These are phyloP conservation scores for Penicillium riverlandense DNA, from an alignment of 495 filamentous ascomycete genomes.

Conservation along the genomic window DNA sequence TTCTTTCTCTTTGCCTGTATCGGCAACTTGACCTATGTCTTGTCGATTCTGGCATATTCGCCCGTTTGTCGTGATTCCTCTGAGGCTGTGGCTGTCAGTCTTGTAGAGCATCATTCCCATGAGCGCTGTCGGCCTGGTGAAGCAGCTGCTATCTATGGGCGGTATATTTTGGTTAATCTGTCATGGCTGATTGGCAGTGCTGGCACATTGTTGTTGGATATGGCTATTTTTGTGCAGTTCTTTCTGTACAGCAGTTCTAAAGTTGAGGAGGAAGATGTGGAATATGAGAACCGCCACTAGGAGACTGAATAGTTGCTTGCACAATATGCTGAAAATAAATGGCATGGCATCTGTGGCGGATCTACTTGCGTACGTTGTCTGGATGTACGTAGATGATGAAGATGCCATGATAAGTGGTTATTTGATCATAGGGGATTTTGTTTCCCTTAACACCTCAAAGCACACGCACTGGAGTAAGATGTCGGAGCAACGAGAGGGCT, in stretches of 20 bases:
- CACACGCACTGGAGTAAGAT: too few species aligned
- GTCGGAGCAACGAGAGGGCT: too few species aligned
- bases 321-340: too few species aligned
- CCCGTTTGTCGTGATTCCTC: slow-evolving; percentile 41
- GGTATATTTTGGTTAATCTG: slow-evolving; percentile 79
- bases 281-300: neutral
- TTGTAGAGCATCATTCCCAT: slow-evolving; percentile 3
- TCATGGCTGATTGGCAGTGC: slow-evolving; percentile 86
- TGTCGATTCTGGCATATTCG: slow-evolving; percentile 84
- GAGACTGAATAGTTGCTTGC: too few species aligned
- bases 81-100: slow-evolving; percentile 7
- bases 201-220: slow-evolving; percentile 77
- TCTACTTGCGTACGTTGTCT: too few species aligned
- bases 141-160: slow-evolving; percentile 52
- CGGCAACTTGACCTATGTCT: slow-evolving; percentile 86
- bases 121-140: slow-evolving; percentile 48
- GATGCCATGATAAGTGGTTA: too few species aligned
- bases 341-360: too few species aligned
- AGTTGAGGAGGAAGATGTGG: slow-evolving; percentile 2
- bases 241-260: slow-evolving; percentile 63
- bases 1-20: slow-evolving; percentile 97
- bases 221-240: slow-evolving; percentile 85
- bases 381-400: too few species aligned
- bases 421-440: too few species aligned
- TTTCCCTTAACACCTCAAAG: too few species aligned